Conservation (phyloP, 2,329 filamentous ascomycete genomes). For the Magnaporthiopsis rhizophila region DNA sequence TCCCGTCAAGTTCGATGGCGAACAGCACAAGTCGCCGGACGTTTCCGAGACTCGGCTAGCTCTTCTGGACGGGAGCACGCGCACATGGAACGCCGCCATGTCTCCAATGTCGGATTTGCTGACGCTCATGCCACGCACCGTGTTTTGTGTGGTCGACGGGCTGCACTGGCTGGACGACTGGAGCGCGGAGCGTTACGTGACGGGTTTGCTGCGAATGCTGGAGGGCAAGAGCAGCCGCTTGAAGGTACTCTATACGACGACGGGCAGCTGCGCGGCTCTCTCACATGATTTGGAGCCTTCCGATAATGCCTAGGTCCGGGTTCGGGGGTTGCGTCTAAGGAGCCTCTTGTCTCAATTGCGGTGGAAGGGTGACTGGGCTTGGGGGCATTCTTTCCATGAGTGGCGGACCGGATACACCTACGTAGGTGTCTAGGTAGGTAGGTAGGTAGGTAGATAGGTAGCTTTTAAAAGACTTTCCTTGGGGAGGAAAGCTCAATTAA, state of each 20-base stretch:
- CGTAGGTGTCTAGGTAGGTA: too few relatives aligned
- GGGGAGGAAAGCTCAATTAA: too few relatives aligned
- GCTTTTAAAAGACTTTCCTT: too few relatives aligned
- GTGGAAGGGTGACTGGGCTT: too few relatives aligned
- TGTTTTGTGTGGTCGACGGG: background rate
- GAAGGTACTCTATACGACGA: background rate
- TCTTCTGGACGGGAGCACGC: background rate
- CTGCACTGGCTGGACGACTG: conserved; percentile 1
- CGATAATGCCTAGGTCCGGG: too few relatives aligned
- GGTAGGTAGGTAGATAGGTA: too few relatives aligned
- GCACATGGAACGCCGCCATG: background rate
- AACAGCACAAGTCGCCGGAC: background rate
- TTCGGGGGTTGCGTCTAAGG: too few relatives aligned
- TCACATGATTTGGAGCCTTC: too few relatives aligned
- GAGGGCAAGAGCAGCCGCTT: background rate
- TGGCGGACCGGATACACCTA: too few relatives aligned
- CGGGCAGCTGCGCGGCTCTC: background rate
- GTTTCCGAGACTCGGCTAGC: background rate
- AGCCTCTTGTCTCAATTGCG: too few relatives aligned
- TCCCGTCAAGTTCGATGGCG: conserved; percentile 6
- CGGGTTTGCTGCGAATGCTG: background rate
- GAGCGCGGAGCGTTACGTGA: background rate
- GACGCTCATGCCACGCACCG: background rate
- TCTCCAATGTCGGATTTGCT: background rate
- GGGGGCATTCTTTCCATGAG: too few relatives aligned